These are phyloP conservation scores for Aspergillus saccharolyticus DNA, from an alignment of 495 filamentous ascomycete species.

Conservation along the genomic window DNA sequence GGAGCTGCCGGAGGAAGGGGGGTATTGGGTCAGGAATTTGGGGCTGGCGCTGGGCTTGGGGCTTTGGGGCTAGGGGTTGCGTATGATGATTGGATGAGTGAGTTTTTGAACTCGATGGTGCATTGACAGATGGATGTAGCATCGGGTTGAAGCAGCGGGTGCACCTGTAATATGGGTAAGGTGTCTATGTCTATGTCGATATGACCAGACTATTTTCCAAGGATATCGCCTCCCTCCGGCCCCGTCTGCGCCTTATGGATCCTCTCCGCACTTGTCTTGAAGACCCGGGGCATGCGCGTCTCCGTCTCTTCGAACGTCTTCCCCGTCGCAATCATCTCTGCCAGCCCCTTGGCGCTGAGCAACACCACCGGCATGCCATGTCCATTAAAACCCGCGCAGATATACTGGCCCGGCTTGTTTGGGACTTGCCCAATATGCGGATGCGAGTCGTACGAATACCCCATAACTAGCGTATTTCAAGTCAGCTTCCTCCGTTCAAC, in stretches of 20 bases:
- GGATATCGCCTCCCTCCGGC: conserved; percentile 24
- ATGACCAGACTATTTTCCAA: conserved; percentile 1
- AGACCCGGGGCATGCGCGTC: conserved; percentile 30
- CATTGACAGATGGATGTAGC: neutral
- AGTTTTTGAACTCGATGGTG: conserved; percentile 3
- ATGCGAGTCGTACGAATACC: conserved; percentile 39
- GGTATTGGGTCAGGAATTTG: neutral
- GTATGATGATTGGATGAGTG: neutral
- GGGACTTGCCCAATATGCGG: conserved; percentile 50
- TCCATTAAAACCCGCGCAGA: conserved; percentile 52
- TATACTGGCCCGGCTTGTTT: conserved; percentile 35
- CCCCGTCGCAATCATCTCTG: conserved; percentile 37
- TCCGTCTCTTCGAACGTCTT: conserved; percentile 33
- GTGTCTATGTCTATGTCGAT: too few species aligned
- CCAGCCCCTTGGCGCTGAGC: conserved; percentile 39
- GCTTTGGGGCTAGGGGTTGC: neutral
- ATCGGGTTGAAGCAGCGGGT: too few species aligned
- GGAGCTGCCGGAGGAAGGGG: neutral
- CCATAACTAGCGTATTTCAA: conserved; percentile 34
- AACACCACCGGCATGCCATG: conserved; percentile 54
- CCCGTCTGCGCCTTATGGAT: conserved; percentile 19
- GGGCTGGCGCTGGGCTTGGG: neutral
- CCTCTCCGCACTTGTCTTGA: conserved; percentile 30
- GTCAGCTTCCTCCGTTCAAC: neutral
- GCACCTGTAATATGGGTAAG: too few species aligned